Evolutionary conservation across 352 stramenopile genomes (phyloP), one percentile per base, ranked within the genome.

Genomic region (Pythium rishiriense): DNA sequence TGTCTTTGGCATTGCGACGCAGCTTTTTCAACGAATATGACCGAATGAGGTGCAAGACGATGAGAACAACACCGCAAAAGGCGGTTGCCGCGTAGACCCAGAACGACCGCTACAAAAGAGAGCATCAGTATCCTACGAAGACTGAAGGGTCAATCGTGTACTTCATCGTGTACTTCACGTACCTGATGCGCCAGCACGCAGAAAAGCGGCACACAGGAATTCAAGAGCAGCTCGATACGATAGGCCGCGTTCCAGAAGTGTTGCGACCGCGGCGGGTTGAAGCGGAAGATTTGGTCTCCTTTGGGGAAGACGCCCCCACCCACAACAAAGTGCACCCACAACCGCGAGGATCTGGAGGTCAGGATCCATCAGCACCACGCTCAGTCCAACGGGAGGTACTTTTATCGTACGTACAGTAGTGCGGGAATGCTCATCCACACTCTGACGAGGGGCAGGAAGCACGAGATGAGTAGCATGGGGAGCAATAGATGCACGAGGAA

Each of bases 351-450:
- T 63, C 83, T 92, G 28, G 25, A 33, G 0, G n/a, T 62, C 3
- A 15, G 4, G 5, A 33, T 46, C 21, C 43, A 15, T 45, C 33
- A 35, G 9, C 35, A 4, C 26, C n/a, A 5, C 35, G n/a, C 26
- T 10, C 7, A 51, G 11, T n/a, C 9, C 8, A 43, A 19, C 24
- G 22, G 12, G 24, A 14, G 2, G 25, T 25, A 41, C 24, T 3
- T 26, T 39, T 42, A 19, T n/a, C 2, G 10, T 19, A 67, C 81
- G 43, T 75, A 91, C 82, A 90, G 74, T 39, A 94, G 64, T 31
- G 83, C 80, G 4, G 82, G 83, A 1, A 88, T 65, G 49, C 81
- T 91, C 85, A 94, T 94, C 85, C 85, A 94, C 37, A 94, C 70
- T 24, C 82, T 78, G 24, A 94, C 81, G 45, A 90, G 72, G 3